phyloP scores from a whole-genome alignment of 2,329 filamentous ascomycete genomes.

The Sphaerostilbella broomeana region DNA sequence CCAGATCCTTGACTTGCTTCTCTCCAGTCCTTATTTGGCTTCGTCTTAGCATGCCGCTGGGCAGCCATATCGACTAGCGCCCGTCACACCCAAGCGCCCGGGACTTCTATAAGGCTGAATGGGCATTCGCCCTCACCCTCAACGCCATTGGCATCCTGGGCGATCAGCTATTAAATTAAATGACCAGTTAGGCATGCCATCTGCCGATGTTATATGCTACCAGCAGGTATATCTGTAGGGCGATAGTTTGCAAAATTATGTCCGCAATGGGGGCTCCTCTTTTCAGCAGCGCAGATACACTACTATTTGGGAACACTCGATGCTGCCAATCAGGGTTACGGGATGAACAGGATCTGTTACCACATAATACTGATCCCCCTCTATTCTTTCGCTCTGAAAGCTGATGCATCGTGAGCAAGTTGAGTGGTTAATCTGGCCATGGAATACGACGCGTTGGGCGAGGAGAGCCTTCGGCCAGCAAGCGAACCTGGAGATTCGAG shows the following conservation, averaged over 20 bases:
- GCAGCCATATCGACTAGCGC: constrained; percentile 11
- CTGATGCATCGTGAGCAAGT: not conserved
- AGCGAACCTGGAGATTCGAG: not conserved
- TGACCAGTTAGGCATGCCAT: no score
- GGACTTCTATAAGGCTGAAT: constrained; percentile 14
- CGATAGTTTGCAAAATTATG: no score
- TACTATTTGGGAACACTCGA: not conserved
- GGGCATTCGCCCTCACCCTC: no score
- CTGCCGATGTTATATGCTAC: not conserved
- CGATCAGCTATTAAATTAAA: no score
- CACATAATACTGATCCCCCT: not conserved
- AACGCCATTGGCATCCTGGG: no score
- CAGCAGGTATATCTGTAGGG: no score
- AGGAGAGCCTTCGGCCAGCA: not conserved
- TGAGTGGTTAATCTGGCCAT: not conserved
- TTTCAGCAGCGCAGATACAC: constrained; percentile 1
- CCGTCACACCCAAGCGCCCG: constrained; percentile 14
- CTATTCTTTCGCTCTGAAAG: not conserved
- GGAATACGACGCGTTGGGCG: no score
- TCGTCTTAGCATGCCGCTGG: constrained; percentile 10
- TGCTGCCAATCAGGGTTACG: not conserved
- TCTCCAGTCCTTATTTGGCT: constrained; percentile 7
- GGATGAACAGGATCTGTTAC: not conserved
- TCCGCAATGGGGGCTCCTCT: not conserved
- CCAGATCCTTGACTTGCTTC: constrained; percentile 7